Evolutionary conservation across 495 filamentous ascomycete genomes (phyloP).

Genomic region (Ramalina peruviana): DNA sequence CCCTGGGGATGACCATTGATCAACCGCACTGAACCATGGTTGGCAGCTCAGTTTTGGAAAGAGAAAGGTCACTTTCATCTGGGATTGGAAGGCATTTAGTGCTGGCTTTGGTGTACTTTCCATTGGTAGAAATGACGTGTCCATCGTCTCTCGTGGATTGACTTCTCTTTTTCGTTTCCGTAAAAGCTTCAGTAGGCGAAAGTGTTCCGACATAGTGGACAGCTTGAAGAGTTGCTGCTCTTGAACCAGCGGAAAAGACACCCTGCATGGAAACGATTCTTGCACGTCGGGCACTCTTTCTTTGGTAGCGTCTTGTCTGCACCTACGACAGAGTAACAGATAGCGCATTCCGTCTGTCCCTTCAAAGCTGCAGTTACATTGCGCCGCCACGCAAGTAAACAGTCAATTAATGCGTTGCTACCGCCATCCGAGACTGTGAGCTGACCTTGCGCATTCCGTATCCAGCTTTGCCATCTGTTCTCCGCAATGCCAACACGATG

Average conservation of each 20-base stretch:
- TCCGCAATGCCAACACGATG: conserved; percentile 79
- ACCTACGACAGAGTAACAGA: conserved; percentile 89
- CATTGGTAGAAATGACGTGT: too few relatives aligned
- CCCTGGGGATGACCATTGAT: too few relatives aligned
- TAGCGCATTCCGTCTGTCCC: conserved; percentile 89
- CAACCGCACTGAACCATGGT: too few relatives aligned
- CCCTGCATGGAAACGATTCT: conserved; percentile 78
- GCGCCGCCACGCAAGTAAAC: conserved; percentile 62
- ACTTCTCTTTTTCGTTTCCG: too few relatives aligned
- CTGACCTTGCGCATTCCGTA: conserved; percentile 73
- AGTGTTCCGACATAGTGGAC: conserved; percentile 76
- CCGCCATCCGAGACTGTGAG: conserved; percentile 68
- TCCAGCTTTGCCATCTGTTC: conserved; percentile 78
- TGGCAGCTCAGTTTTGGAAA: too few relatives aligned
- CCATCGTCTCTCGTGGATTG: too few relatives aligned
- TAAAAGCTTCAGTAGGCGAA: conserved; percentile 42
- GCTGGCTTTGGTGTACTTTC: too few relatives aligned
- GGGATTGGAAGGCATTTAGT: too few relatives aligned
- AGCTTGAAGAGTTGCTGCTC: conserved; percentile 77
- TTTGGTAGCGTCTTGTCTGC: conserved; percentile 76
- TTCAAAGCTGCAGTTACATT: conserved; percentile 80
- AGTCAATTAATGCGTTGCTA: conserved; percentile 62
- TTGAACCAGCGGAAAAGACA: conserved; percentile 96
- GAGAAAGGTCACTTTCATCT: too few relatives aligned
- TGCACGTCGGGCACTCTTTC: conserved; percentile 85